Conservation (phyloP, 768 basidiomycete species). For the Suillus spraguei region DNA sequence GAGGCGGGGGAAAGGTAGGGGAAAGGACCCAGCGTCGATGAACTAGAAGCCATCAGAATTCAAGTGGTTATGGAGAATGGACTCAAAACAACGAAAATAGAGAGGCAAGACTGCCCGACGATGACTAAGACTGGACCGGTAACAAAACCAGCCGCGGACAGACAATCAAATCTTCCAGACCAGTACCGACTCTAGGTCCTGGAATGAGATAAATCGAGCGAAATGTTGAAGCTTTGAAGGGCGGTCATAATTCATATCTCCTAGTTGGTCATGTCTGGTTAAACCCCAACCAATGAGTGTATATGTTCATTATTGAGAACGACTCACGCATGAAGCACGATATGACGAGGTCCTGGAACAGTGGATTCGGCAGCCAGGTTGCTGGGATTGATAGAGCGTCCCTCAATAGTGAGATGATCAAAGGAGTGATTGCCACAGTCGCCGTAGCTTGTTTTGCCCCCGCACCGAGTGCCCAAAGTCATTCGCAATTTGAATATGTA, state of each 20-base stretch:
- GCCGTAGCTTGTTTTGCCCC: constrained; percentile 32
- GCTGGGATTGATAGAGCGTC: constrained; percentile 21
- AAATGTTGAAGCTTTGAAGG: constrained; percentile 42
- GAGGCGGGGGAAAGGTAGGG: too few species aligned
- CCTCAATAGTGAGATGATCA: constrained; percentile 21
- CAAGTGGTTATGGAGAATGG: too few species aligned
- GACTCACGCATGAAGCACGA: constrained; percentile 48
- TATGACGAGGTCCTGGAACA: constrained; percentile 72
- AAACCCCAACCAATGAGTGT: constrained; percentile 83
- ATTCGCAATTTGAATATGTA: constrained; percentile 41
- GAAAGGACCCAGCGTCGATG: too few species aligned
- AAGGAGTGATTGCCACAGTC: constrained; percentile 19
- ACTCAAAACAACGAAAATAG: too few species aligned
- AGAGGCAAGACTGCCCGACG: too few species aligned
- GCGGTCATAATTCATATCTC: constrained; percentile 29
- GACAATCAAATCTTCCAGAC: too few species aligned
- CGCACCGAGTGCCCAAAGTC: constrained; percentile 83
- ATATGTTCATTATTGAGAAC: constrained; percentile 30
- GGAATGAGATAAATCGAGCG: constrained; percentile 25
- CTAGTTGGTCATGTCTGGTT: constrained; percentile 85
- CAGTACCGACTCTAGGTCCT: too few species aligned
- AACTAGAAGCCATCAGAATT: too few species aligned
- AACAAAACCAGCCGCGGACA: too few species aligned
- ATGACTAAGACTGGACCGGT: too few species aligned
- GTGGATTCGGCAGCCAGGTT: constrained; percentile 45